Conservation (phyloP, 2,329 filamentous ascomycete genomes). For the Talaromyces sp. region DNA sequence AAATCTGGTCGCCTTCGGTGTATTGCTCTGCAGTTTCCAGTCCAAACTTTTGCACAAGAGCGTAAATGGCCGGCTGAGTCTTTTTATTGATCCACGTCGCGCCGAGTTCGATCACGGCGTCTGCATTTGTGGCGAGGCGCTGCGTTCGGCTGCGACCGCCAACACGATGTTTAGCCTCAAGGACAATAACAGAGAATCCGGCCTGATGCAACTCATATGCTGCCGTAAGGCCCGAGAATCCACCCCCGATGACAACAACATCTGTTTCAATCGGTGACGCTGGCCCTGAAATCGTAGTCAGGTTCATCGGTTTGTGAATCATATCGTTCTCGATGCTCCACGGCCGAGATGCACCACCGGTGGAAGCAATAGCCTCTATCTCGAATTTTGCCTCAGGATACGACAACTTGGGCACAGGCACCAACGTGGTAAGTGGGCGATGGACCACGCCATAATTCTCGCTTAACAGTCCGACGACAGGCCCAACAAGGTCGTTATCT, state of each 20-base stretch:
- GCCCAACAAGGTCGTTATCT: not conserved
- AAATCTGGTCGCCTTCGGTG: constrained; percentile 43
- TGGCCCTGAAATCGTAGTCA: not conserved
- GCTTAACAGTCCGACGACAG: not conserved
- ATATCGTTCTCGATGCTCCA: constrained; percentile 10
- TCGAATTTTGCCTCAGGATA: constrained; percentile 42
- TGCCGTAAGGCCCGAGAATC: constrained; percentile 40
- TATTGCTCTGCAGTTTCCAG: constrained; percentile 50
- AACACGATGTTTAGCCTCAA: constrained; percentile 51
- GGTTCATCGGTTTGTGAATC: not conserved
- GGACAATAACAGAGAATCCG: constrained; percentile 42
- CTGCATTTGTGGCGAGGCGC: constrained; percentile 26
- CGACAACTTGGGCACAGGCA: constrained; percentile 43
- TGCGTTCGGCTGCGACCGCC: constrained; percentile 53
- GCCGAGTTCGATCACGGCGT: constrained; percentile 48
- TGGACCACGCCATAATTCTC: constrained; percentile 26
- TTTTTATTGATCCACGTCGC: constrained; percentile 61
- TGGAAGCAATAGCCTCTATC: constrained; percentile 39
- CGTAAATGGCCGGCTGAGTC: constrained; percentile 49
- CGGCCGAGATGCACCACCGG: constrained; percentile 10
- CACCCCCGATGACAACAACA: constrained; percentile 46
- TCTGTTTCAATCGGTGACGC: constrained; percentile 21
- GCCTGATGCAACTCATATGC: constrained; percentile 35
- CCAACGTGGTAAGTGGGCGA: constrained; percentile 43
- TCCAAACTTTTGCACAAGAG: constrained; percentile 29